Evolutionary conservation across 441 rosid genomes (phyloP).

Genomic region (Aleurites moluccanus): DNA sequence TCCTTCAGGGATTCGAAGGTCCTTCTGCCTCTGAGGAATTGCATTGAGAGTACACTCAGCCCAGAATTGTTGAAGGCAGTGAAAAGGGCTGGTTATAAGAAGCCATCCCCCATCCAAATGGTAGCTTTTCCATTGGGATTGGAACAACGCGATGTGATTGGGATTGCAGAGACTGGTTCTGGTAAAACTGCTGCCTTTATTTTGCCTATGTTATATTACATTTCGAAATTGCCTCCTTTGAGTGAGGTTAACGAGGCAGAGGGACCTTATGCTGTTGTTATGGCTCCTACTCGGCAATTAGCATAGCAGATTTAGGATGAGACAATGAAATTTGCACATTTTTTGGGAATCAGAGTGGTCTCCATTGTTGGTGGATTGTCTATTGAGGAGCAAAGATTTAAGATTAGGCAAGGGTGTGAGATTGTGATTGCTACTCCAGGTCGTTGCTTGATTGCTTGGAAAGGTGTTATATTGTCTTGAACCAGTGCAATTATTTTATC

Average conservation of each 20-base stretch:
- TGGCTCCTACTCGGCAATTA: slow-evolving; percentile 91
- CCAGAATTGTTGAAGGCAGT: slow-evolving; percentile 76
- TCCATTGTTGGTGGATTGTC: slow-evolving; percentile 96
- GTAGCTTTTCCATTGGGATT: slow-evolving; percentile 85
- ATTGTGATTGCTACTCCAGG: slow-evolving; percentile 92
- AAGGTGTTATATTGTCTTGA: slow-evolving; percentile 81
- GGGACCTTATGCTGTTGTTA: slow-evolving; percentile 91
- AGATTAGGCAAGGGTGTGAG: slow-evolving; percentile 89
- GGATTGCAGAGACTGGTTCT: too few species aligned
- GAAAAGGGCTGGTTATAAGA: slow-evolving; percentile 84
- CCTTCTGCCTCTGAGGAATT: slow-evolving; percentile 88
- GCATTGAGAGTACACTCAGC: slow-evolving; percentile 82
- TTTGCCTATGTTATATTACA: slow-evolving; percentile 88
- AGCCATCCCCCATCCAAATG: slow-evolving; percentile 87
- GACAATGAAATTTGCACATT: slow-evolving; percentile 85
- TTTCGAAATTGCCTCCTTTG: slow-evolving; percentile 77
- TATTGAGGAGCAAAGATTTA: slow-evolving; percentile 88
- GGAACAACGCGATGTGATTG: slow-evolving; percentile 92
- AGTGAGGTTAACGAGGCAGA: slow-evolving; percentile 86
- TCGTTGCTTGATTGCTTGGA: slow-evolving; percentile 83
- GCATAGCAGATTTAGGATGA: slow-evolving; percentile 97
- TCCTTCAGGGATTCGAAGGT: slow-evolving; percentile 89
- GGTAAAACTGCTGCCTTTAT: slow-evolving; percentile 95
- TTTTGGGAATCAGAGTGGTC: slow-evolving; percentile 82
- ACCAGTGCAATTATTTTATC: slow-evolving; percentile 87